Conservation (phyloP, 1,284 basidiomycete species). For the Thecaphora frezii region DNA sequence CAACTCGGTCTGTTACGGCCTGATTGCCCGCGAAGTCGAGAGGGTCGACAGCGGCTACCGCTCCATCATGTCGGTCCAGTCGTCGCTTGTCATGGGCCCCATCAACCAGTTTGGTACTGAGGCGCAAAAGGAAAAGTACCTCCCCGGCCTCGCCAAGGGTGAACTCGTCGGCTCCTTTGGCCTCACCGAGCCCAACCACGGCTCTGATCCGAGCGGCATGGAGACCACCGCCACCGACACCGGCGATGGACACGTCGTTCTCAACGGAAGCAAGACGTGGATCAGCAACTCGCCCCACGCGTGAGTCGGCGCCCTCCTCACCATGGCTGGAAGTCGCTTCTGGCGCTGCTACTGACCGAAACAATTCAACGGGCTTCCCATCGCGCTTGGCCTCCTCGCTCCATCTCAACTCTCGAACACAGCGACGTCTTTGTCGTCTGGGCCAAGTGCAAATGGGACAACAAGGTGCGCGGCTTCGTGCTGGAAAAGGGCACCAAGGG, state of each 20-base stretch:
- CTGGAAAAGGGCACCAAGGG: constrained; percentile 87
- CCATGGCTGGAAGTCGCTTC: too few relatives aligned
- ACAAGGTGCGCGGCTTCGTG: constrained; percentile 86
- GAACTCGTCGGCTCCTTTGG: constrained; percentile 92
- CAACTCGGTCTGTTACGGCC: constrained; percentile 85
- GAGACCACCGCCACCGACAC: constrained; percentile 84
- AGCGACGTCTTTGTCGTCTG: constrained; percentile 87
- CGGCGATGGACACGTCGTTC: constrained; percentile 75
- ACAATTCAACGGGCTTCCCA: not conserved
- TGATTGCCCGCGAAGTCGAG: constrained; percentile 91
- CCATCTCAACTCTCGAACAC: constrained; percentile 2
- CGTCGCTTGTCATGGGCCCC: constrained; percentile 96
- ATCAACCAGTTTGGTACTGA: constrained; percentile 86
- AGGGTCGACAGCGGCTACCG: constrained; percentile 93
- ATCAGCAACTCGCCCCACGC: constrained; percentile 70
- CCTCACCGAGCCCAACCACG: constrained; percentile 93
- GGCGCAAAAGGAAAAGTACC: constrained; percentile 85
- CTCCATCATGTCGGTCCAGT: constrained; percentile 93
- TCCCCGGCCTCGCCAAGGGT: constrained; percentile 82
- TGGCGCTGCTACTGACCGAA: not conserved
- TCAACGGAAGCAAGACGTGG: constrained; percentile 95
- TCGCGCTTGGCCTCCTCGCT: not conserved
- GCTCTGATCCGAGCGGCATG: constrained; percentile 91
- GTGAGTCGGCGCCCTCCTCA: too few relatives aligned
- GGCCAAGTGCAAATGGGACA: constrained; percentile 93